Base-by-base conservation (phyloP, 352 stramenopile genomes). In the Phytophthora cryptogea region DNA sequence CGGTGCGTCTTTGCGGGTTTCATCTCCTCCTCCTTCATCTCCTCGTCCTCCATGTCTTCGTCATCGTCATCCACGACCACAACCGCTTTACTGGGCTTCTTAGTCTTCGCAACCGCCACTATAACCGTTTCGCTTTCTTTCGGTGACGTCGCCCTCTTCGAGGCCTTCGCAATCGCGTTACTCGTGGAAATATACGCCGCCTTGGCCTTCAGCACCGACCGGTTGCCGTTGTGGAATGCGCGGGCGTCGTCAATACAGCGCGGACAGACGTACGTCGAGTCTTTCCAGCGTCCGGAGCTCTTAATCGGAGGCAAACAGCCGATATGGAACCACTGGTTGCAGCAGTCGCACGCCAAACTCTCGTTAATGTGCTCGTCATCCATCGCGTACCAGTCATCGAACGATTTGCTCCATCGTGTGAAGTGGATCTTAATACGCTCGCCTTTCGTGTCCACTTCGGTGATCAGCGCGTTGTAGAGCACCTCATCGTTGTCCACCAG, bases 341-440 rank as follows among this genome's bases (percentile, higher is more conserved):
- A 95, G 68, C 86, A 90, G 58, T 95, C 86, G 74, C 86, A 95
- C 14, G 86, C 86, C n/a, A 95, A 68, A 55, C 82, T 92, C 58
- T 95, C 86, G 59, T 95, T 95, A 47, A 95, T 91, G 55, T 83
- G 83, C 54, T 95, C 86, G 63, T 95, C 86, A 59, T 95, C 86
- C 86, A 95, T 95, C 9, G 83, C 71, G 63, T 95, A 95, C 86
- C 86, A 95, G 56, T 91, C 80, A 44, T 95, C 86, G 54, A 95
- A 95, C 57, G 83, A 90, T 46, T 95, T 95, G 64, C 77, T 90
- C 83, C 86, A 95, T 7, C 82, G 74, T 36, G 88, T 76, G 49
- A 95, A 95, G 66, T 95, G 86, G 50, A 95, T 95, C 68, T 93
- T 93, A 27, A 95, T 81, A 48, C 83, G 81, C 68, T 92, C 84